These are phyloP conservation scores for Wickerhamiella pararugosa DNA, from an alignment of 1,139 yeast species.

Conservation along the genomic window DNA sequence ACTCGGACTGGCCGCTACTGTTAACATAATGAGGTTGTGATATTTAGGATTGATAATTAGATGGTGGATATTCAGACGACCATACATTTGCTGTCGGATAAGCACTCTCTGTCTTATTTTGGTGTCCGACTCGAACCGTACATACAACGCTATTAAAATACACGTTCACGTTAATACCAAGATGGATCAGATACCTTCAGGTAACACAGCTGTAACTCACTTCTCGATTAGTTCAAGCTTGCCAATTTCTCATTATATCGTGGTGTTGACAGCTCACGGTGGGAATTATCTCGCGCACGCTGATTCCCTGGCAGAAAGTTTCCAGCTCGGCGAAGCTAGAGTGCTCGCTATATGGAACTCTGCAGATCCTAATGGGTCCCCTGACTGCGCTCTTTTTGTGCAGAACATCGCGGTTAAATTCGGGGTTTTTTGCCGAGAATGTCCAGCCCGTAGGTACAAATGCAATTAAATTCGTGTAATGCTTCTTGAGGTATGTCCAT, in stretches of 20 bases:
- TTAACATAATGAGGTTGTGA: no score
- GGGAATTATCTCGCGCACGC: constrained; percentile 46
- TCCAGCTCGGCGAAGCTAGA: constrained; percentile 73
- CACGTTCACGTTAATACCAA: no score
- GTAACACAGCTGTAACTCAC: no score
- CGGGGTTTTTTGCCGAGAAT: constrained; percentile 24
- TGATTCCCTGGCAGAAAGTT: constrained; percentile 41
- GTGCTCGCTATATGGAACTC: constrained; percentile 86
- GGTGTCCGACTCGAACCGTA: no score
- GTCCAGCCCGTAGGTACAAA: constrained; percentile 79
- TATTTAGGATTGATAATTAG: no score
- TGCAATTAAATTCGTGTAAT: constrained; percentile 22
- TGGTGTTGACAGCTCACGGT: constrained; percentile 42
- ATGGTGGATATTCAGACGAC: no score
- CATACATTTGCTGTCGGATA: no score
- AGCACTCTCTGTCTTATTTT: no score
- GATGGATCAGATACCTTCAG: no score
- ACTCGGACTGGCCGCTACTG: no score
- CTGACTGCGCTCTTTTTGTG: constrained; percentile 12
- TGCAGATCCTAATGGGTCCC: constrained; percentile 32
- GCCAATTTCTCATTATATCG: constrained; percentile 14
- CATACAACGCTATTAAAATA: no score
- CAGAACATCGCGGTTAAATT: constrained; percentile 7
- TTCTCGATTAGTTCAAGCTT: neutral
- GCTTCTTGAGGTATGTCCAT: constrained; percentile 16